phyloP scores from a whole-genome alignment of 2,329 filamentous ascomycete genomes.

The Exophiala sp. region DNA sequence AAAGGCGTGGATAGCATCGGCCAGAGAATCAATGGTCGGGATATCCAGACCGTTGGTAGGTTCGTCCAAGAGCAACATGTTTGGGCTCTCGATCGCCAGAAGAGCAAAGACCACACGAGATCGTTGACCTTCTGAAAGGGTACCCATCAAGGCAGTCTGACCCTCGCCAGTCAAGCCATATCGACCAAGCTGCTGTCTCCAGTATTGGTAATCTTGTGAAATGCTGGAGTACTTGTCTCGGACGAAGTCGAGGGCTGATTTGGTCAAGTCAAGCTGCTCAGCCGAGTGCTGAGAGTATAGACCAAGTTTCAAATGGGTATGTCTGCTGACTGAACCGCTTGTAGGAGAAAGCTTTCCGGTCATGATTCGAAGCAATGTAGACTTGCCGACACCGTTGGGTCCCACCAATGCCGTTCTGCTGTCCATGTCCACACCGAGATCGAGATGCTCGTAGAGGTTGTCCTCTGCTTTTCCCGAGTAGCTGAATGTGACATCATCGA shows the following conservation, averaged over 20 bases:
- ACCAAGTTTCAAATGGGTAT: slow-evolving; percentile 98
- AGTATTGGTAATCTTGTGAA: slow-evolving; percentile 98
- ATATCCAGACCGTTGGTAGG: slow-evolving; percentile 99
- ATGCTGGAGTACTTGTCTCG: slow-evolving; percentile 87
- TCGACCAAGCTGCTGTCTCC: slow-evolving; percentile 92
- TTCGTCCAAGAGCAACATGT: slow-evolving; percentile 97
- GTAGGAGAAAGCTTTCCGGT: slow-evolving; percentile 90
- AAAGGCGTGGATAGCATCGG: slow-evolving; percentile 95
- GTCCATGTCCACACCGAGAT: slow-evolving; percentile 99
- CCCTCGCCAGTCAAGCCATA: slow-evolving; percentile 91
- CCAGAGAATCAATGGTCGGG: slow-evolving; percentile 94
- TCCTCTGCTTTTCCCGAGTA: slow-evolving; percentile 88
- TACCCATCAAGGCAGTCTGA: slow-evolving; percentile 97
- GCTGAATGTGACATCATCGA: slow-evolving; percentile 96
- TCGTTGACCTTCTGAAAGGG: slow-evolving; percentile 95
- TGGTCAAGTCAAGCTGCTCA: slow-evolving; percentile 96
- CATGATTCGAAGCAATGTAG: slow-evolving; percentile 92
- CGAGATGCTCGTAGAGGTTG: slow-evolving; percentile 92
- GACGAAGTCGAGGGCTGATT: slow-evolving; percentile 95
- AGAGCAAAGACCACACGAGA: slow-evolving; percentile 96
- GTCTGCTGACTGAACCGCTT: slow-evolving; percentile 72
- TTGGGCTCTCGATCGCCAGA: slow-evolving; percentile 89
- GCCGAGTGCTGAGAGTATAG: slow-evolving; percentile 98
- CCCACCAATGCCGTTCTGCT: slow-evolving; percentile 94
- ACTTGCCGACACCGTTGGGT: slow-evolving; percentile 99